These are phyloP conservation scores for Phialophora chinensis DNA, from an alignment of 2,329 filamentous ascomycete genomes.

Conservation along the genomic window DNA sequence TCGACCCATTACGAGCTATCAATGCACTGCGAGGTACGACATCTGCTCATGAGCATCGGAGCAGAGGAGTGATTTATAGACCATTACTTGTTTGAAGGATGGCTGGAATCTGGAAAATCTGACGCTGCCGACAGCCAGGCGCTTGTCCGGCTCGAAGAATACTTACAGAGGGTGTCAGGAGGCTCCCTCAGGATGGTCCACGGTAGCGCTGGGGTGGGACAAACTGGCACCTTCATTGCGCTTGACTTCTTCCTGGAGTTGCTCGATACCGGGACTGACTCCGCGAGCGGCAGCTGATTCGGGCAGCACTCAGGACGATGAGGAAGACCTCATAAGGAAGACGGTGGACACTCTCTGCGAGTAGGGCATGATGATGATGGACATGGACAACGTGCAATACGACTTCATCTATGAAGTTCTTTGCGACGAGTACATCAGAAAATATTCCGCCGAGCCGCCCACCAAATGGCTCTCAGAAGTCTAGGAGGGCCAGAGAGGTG, in stretches of 20 bases:
- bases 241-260: background rate
- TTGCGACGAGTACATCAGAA: background rate
- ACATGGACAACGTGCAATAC: background rate
- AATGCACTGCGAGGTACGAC: background rate
- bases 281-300: background rate
- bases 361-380: background rate
- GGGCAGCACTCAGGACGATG: background rate
- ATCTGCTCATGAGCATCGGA: background rate
- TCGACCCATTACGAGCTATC: background rate
- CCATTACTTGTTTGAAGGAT: background rate
- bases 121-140: background rate
- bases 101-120: background rate
- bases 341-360: background rate
- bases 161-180: background rate
- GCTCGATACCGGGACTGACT: background rate
- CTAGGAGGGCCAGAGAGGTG: too few relatives aligned
- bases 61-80: background rate
- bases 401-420: background rate
- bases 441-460: background rate
- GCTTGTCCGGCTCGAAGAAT: background rate
- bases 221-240: background rate
- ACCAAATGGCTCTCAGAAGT: too few relatives aligned
- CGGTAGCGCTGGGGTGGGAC: background rate
- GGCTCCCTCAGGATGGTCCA: background rate
- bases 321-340: background rate